Conservation (phyloP, 148 eudicot genomes). For the Beta vulgaris region DNA sequence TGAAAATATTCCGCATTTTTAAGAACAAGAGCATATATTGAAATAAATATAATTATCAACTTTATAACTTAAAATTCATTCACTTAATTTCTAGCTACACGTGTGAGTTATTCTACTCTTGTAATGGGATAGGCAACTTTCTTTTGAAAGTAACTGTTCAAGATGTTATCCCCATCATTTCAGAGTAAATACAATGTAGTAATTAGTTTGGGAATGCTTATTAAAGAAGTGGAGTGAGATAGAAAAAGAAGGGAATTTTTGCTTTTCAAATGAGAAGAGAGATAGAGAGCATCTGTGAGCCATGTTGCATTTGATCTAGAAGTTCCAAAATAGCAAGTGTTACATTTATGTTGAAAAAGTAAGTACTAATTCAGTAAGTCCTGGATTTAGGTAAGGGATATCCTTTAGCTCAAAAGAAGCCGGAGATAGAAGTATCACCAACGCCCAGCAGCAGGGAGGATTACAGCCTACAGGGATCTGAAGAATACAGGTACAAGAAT, state of each 20-base stretch:
- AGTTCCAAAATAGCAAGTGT: too few relatives aligned
- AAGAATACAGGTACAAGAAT: neutral
- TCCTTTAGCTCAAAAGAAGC: neutral
- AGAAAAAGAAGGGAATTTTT: too few relatives aligned
- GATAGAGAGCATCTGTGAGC: too few relatives aligned
- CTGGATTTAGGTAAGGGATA: neutral
- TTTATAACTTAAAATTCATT: neutral
- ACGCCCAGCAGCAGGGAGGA: neutral
- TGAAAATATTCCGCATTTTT: neutral
- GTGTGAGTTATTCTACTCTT: neutral
- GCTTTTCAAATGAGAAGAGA: too few relatives aligned
- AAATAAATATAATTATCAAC: neutral
- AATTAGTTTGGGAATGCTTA: too few relatives aligned
- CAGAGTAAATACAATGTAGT: too few relatives aligned
- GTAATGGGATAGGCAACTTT: neutral
- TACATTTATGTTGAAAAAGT: neutral
- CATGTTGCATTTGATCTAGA: too few relatives aligned
- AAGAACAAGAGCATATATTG: neutral
- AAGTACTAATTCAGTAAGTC: neutral
- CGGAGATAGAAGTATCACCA: neutral
- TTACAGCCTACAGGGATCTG: neutral
- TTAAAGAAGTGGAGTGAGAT: too few relatives aligned
- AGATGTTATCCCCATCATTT: too few relatives aligned
- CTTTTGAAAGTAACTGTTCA: neutral
- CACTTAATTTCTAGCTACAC: neutral